Percentiles rank a stretch among this genome's conserved stretches.
Conservation (phyloP, 768 basidiomycete genomes). For the Lactarius akahatsu region DNA sequence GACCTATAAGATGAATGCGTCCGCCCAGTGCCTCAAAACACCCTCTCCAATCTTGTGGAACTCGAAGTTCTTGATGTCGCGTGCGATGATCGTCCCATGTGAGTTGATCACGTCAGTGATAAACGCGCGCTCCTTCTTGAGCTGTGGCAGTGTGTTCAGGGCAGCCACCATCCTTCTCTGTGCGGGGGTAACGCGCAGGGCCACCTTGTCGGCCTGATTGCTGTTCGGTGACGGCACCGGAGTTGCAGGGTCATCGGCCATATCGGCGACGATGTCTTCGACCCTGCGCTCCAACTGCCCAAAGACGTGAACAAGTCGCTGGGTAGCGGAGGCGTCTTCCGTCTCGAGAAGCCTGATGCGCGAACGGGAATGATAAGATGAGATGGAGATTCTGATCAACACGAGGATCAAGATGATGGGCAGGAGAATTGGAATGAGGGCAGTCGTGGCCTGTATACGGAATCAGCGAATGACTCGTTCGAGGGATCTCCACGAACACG, state of each 20-base stretch:
- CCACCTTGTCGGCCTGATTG: constrained; percentile 27
- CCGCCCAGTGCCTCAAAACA: constrained; percentile 71
- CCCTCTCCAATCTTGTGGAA: constrained; percentile 60
- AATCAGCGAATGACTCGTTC: not conserved
- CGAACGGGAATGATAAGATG: constrained; percentile 56
- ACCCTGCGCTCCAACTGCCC: constrained; percentile 58
- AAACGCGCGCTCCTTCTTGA: constrained; percentile 70
- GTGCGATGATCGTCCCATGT: constrained; percentile 69
- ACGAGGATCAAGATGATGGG: constrained; percentile 56
- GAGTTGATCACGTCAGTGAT: constrained; percentile 60
- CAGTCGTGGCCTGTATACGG: constrained; percentile 47
- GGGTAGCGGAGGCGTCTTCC: constrained; percentile 43
- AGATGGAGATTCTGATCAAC: constrained; percentile 56
- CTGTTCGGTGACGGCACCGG: not conserved
- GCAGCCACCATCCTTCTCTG: constrained; percentile 57
- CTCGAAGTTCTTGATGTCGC: constrained; percentile 62
- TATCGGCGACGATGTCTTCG: constrained; percentile 59
- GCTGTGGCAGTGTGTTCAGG: constrained; percentile 64
- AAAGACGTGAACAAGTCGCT: constrained; percentile 57
- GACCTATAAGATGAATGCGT: constrained; percentile 49
- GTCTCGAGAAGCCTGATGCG: constrained; percentile 67
- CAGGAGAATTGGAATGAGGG: constrained; percentile 61
- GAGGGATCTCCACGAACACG: constrained; percentile 31
- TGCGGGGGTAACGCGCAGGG: constrained; percentile 46
- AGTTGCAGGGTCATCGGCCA: constrained; percentile 44